These are phyloP conservation scores for Psilocybe azurescens DNA, from an alignment of 768 basidiomycete genomes.

Conservation along the genomic window DNA sequence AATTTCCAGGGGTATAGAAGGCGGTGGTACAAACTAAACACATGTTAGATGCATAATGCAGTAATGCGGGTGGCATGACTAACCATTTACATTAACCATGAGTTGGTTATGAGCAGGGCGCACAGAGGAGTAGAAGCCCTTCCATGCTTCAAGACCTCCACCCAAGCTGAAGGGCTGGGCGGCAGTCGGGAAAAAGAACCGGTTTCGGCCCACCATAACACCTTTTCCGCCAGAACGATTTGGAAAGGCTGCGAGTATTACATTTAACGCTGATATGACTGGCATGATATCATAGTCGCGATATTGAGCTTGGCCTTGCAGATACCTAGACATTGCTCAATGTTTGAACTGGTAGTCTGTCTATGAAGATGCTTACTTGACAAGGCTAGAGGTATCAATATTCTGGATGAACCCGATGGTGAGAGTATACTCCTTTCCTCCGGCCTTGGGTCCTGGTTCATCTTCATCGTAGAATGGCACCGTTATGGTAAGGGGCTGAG, in stretches of 20 bases:
- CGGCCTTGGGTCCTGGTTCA: slow-evolving; percentile 48
- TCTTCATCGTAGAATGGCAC: slow-evolving; percentile 57
- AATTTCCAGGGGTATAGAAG: slow-evolving; percentile 65
- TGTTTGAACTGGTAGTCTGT: slow-evolving; percentile 32
- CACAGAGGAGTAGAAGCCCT: slow-evolving; percentile 66
- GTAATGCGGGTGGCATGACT: slow-evolving; percentile 37
- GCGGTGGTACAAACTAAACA: slow-evolving; percentile 59
- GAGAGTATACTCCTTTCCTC: slow-evolving; percentile 52
- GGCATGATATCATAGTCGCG: slow-evolving; percentile 63
- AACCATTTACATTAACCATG: slow-evolving; percentile 70
- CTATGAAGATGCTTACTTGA: slow-evolving; percentile 40
- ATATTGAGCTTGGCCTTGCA: slow-evolving; percentile 58
- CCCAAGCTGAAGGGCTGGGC: slow-evolving; percentile 59
- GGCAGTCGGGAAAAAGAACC: slow-evolving; percentile 63
- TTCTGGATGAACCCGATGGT: slow-evolving; percentile 45
- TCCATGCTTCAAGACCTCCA: slow-evolving; percentile 59
- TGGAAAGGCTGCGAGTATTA: slow-evolving; percentile 63
- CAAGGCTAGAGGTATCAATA: slow-evolving; percentile 58
- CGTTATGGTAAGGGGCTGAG: slow-evolving; percentile 47
- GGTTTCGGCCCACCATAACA: slow-evolving; percentile 67
- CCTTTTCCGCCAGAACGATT: slow-evolving; percentile 59
- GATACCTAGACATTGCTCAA: slow-evolving; percentile 45
- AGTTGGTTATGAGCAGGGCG: slow-evolving; percentile 60
- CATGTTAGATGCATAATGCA: neutral
- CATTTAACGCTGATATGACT: slow-evolving; percentile 65